Base-by-base conservation (phyloP, 768 basidiomycete species). In the Mycena metata region DNA sequence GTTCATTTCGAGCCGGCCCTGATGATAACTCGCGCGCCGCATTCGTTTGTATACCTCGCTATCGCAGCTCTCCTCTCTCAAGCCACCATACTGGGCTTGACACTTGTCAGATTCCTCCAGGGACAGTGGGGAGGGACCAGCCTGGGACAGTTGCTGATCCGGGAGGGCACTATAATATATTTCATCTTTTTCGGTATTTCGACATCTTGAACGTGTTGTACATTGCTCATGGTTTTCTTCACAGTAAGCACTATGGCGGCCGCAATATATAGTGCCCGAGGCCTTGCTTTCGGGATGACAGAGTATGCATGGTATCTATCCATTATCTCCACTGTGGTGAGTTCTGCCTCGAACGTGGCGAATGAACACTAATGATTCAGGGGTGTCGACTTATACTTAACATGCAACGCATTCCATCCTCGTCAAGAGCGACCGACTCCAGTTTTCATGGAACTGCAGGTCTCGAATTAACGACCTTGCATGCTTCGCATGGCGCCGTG, bases 321-420 rank as follows among this genome's bases (percentile, higher is more conserved):
- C 36, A 57, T 66, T n/a, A 41, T 59, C 11, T 66, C 69, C 5
- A 15, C 60, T 46, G 64, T 57, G 30, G 67, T 63, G 1, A 33
- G 54, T 43, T 30, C 11, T 7, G 15, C 12, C 30, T 45, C 36
- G 9, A n/a, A 52, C 65, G 2, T 30, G 39, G 17, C 9, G 13
- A 26, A 33, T 26, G 21, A 16, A 30, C n/a, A 39, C 36, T 23
- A 59, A 60, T 23, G n/a, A 30, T 30, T 30, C 30, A 69, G 61
- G 69, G 69, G 15, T 67, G 65, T 16, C 65, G 65, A 1, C 69
- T 70, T 12, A 70, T 70, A 54, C 35, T 70, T 24, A 64, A 67
- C 23, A 70, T 70, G 69, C 69, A 70, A 47, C 65, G 65, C 11
- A 45, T 70, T 7, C 50, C 65, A 15, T 39, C 39, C 12, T 51